Percentiles rank a stretch among this genome's conserved stretches.
Evolutionary conservation across 2,329 filamentous ascomycete species (phyloP).

Genomic region (Phialocephala sp.): DNA sequence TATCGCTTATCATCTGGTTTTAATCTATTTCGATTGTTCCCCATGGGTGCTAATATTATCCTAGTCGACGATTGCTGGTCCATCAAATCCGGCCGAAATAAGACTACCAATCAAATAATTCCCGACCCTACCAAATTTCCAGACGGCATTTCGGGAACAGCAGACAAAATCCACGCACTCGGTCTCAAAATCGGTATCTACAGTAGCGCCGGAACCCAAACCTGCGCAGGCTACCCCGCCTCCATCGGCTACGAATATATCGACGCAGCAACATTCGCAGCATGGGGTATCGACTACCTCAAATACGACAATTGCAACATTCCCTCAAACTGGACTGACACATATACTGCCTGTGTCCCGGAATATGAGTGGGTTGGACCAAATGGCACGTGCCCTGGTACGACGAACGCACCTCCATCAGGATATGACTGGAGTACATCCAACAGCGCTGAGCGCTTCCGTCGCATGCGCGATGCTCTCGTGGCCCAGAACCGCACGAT

Average conservation of each 20-base stretch:
- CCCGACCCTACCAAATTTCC: slow-evolving; percentile 60
- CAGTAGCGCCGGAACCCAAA: slow-evolving; percentile 54
- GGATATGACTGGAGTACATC: slow-evolving; percentile 57
- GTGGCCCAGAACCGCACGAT: slow-evolving; percentile 51
- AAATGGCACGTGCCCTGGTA: slow-evolving; percentile 49
- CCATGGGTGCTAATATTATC: slow-evolving; percentile 13
- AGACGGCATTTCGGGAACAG: slow-evolving; percentile 59
- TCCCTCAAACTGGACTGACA: slow-evolving; percentile 46
- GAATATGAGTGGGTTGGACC: slow-evolving; percentile 44
- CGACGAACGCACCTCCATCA: slow-evolving; percentile 46
- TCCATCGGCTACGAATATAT: slow-evolving; percentile 60
- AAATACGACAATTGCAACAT: slow-evolving; percentile 64
- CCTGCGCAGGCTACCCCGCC: slow-evolving; percentile 46
- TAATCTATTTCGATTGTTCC: too few species aligned
- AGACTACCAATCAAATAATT: slow-evolving; percentile 50
- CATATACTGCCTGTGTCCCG: slow-evolving; percentile 48
- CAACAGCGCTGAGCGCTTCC: slow-evolving; percentile 51
- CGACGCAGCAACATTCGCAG: slow-evolving; percentile 62
- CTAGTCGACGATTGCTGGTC: slow-evolving; percentile 66
- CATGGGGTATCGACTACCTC: slow-evolving; percentile 64
- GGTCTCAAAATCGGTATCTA: slow-evolving; percentile 70
- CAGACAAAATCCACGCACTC: slow-evolving; percentile 58
- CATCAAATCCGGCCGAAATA: slow-evolving; percentile 49
- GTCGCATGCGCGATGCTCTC: slow-evolving; percentile 58
- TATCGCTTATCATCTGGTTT: too few species aligned